These are phyloP conservation scores for Dendrocalamus sinicus DNA, from an alignment of 176 grass and related monocot genomes.

Conservation along the genomic window DNA sequence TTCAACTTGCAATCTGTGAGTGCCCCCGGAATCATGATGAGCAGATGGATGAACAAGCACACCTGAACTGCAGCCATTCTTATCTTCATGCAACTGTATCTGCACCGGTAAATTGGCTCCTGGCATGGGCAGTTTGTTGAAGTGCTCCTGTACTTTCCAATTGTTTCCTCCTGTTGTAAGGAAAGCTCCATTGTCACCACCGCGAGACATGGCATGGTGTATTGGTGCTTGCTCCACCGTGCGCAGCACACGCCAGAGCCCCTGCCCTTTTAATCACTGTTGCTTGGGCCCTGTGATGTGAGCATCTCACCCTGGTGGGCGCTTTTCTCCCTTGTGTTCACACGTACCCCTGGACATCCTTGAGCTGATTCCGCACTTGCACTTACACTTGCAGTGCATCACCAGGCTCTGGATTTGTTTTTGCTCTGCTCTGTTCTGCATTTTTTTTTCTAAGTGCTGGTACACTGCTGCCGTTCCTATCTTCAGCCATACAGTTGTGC, in stretches of 20 bases:
- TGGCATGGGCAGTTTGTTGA: constrained; percentile 44
- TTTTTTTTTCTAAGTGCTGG: constrained; percentile 6
- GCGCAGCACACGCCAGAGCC: constrained; percentile 16
- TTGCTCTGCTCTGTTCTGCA: constrained; percentile 27
- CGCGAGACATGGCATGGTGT: constrained; percentile 55
- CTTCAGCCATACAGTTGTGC: constrained; percentile 9
- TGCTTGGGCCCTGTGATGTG: constrained; percentile 58
- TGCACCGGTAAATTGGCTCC: constrained; percentile 38
- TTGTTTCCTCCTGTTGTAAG: constrained; percentile 46
- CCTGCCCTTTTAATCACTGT: constrained; percentile 49
- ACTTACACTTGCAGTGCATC: constrained; percentile 5
- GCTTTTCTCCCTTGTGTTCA: constrained; percentile 45
- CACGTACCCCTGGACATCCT: constrained; percentile 28
- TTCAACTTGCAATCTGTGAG: constrained; percentile 12
- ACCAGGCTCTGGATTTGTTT: constrained; percentile 38
- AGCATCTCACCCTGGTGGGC: constrained; percentile 54
- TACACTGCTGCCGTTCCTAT: constrained; percentile 30
- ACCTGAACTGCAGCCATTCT: constrained; percentile 25
- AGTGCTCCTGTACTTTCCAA: constrained; percentile 57
- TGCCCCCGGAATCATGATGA: constrained; percentile 28
- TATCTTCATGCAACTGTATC: constrained; percentile 39
- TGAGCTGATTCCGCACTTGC: constrained; percentile 44
- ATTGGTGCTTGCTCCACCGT: constrained; percentile 56
- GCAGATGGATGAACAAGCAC: constrained; percentile 28
- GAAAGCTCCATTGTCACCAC: constrained; percentile 53